phyloP scores from a whole-genome alignment of 768 basidiomycete species.

The Suillus ampliporus region DNA sequence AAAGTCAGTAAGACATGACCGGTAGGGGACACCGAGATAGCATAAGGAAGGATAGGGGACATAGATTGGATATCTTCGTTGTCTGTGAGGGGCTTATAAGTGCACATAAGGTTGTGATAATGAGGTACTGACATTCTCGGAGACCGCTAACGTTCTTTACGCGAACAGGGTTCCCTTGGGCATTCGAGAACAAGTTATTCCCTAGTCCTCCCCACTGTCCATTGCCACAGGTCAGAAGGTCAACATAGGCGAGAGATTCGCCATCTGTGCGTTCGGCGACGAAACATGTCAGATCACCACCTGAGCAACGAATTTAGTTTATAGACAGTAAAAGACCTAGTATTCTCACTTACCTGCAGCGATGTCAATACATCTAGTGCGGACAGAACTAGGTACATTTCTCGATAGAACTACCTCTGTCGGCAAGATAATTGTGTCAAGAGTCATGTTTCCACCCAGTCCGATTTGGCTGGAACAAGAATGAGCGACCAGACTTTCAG shows the following conservation, averaged over 20 bases:
- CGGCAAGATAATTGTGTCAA: conserved; percentile 78
- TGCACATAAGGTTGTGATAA: conserved; percentile 14
- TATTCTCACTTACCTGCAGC: conserved; percentile 55
- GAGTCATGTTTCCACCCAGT: conserved; percentile 63
- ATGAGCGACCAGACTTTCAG: conserved; percentile 10
- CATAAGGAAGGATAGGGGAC: conserved; percentile 65
- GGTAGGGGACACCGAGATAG: conserved; percentile 70
- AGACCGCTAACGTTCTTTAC: conserved; percentile 84
- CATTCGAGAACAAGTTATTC: conserved; percentile 64
- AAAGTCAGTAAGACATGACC: conserved; percentile 80
- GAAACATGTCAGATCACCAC: conserved; percentile 81
- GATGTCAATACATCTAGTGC: conserved; percentile 67
- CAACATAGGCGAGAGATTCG: conserved; percentile 45
- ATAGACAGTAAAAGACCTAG: not conserved
- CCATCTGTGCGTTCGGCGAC: conserved; percentile 61
- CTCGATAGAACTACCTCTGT: conserved; percentile 84
- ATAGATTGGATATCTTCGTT: conserved; percentile 65
- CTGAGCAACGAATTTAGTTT: conserved; percentile 29
- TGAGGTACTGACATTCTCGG: conserved; percentile 72
- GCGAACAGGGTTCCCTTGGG: conserved; percentile 70
- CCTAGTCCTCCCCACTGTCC: conserved; percentile 85
- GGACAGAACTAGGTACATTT: conserved; percentile 52
- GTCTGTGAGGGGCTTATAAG: conserved; percentile 46
- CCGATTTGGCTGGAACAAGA: conserved; percentile 71
- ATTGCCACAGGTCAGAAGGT: conserved; percentile 80